phyloP scores from a whole-genome alignment of 495 filamentous ascomycete genomes.

The Wilcoxina mikolae region DNA sequence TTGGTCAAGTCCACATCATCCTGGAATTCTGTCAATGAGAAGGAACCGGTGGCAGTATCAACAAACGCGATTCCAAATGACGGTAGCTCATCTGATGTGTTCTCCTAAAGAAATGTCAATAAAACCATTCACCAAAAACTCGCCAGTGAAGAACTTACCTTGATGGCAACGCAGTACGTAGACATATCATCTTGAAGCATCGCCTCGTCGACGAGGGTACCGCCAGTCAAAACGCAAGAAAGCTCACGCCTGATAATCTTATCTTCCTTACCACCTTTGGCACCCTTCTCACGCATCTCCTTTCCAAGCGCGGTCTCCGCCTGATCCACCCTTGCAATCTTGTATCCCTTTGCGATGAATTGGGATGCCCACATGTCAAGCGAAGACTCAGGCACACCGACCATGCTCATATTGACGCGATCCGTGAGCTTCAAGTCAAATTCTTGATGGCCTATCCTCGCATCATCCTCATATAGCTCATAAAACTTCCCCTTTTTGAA shows the following conservation, averaged over 20 bases:
- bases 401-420: constrained; percentile 95
- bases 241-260: constrained; percentile 90
- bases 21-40: constrained; percentile 76
- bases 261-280: constrained; percentile 50
- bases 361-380: constrained; percentile 47
- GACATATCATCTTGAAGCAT: constrained; percentile 99
- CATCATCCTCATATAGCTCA: constrained; percentile 96
- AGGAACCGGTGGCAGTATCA: constrained; percentile 90
- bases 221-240: constrained; percentile 74
- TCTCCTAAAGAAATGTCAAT: constrained; percentile 27
- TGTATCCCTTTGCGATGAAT: constrained; percentile 36
- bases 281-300: constrained; percentile 76
- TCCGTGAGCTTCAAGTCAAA: constrained; percentile 98
- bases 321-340: constrained; percentile 94
- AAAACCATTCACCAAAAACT: neutral
- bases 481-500: constrained; percentile 99
- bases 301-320: constrained; percentile 89
- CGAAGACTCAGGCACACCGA: constrained; percentile 90
- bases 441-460: constrained; percentile 82
- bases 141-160: constrained; percentile 28
- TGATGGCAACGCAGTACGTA: constrained; percentile 91
- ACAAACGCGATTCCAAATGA: constrained; percentile 88
- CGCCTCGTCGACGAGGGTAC: constrained; percentile 83
- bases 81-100: constrained; percentile 61
- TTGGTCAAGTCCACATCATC: constrained; percentile 92